phyloP scores from a whole-genome alignment of 345 rosid genomes.

The Hypericum perforatum region DNA sequence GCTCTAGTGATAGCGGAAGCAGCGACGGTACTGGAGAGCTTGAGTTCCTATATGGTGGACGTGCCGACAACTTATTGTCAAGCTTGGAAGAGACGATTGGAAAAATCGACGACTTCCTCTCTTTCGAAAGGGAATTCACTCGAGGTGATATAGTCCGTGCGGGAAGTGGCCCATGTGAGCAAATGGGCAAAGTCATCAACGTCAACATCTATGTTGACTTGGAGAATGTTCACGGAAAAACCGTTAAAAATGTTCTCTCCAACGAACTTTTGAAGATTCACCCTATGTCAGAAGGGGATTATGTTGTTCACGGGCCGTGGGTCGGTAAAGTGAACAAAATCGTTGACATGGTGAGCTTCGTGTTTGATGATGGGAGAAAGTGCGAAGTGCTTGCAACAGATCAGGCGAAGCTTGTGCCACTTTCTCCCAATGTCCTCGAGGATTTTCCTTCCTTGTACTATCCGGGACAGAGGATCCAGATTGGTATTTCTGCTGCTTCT shows the following conservation, averaged over 20 bases:
- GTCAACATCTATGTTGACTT: conserved; percentile 51
- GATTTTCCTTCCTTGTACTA: conserved; percentile 58
- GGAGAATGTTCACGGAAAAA: conserved; percentile 50
- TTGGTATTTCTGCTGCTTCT: conserved; percentile 34
- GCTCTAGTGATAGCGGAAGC: conserved; percentile 65
- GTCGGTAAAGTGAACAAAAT: conserved; percentile 62
- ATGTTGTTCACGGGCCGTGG: conserved; percentile 70
- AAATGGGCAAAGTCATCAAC: conserved; percentile 61
- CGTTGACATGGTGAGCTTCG: conserved; percentile 47
- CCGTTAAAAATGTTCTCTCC: conserved; percentile 46
- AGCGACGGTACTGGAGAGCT: conserved; percentile 65
- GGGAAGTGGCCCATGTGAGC: conserved; percentile 54
- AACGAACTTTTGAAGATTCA: conserved; percentile 47
- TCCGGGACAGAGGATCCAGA: conserved; percentile 82
- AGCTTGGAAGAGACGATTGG: conserved; percentile 74
- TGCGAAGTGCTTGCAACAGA: conserved; percentile 49
- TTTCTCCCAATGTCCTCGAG: conserved; percentile 47
- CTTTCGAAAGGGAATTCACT: conserved; percentile 62
- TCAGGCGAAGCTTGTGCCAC: conserved; percentile 50
- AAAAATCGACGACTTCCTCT: conserved; percentile 83
- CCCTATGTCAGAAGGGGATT: conserved; percentile 66
- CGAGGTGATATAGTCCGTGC: conserved; percentile 72
- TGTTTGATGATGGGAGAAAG: conserved; percentile 65
- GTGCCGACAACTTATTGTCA: conserved; percentile 59
- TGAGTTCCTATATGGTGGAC: conserved; percentile 45